Percentiles rank a stretch among this genome's conserved stretches.
These are phyloP conservation scores for Candolleomyces aberdarensis DNA, from an alignment of 768 basidiomycete genomes.

Conservation along the genomic window DNA sequence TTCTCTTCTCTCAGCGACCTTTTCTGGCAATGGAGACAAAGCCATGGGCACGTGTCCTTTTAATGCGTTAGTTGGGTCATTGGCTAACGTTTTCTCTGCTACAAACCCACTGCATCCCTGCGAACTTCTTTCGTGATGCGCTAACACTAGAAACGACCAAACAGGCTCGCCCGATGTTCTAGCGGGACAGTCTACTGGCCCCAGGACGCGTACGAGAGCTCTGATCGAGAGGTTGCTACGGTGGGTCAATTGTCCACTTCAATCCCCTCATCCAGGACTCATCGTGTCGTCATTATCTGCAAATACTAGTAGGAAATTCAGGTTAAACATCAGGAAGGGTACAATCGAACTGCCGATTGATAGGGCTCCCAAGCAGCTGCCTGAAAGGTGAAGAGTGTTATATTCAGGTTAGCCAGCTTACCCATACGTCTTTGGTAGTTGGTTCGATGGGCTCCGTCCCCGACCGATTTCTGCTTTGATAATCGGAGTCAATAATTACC, in stretches of 20 bases:
- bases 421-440: neutral
- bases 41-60: too few species aligned
- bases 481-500: slow-evolving; percentile 42
- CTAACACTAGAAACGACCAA: too few species aligned
- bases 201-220: neutral
- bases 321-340: too few species aligned
- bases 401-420: neutral
- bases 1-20: neutral
- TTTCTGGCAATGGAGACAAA: neutral
- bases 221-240: neutral
- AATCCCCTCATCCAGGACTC: too few species aligned
- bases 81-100: neutral
- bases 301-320: too few species aligned
- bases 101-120: neutral
- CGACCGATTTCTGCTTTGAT: slow-evolving; percentile 35
- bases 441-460: neutral
- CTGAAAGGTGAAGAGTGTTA: neutral
- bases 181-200: neutral
- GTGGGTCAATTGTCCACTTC: too few species aligned
- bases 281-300: too few species aligned
- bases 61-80: neutral
- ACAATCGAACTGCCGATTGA: too few species aligned
- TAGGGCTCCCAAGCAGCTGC: neutral
- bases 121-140: too few species aligned
- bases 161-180: too few species aligned